Evolutionary conservation across 2,329 filamentous ascomycete species (phyloP).

Genomic region (Anthostomella pinea): DNA sequence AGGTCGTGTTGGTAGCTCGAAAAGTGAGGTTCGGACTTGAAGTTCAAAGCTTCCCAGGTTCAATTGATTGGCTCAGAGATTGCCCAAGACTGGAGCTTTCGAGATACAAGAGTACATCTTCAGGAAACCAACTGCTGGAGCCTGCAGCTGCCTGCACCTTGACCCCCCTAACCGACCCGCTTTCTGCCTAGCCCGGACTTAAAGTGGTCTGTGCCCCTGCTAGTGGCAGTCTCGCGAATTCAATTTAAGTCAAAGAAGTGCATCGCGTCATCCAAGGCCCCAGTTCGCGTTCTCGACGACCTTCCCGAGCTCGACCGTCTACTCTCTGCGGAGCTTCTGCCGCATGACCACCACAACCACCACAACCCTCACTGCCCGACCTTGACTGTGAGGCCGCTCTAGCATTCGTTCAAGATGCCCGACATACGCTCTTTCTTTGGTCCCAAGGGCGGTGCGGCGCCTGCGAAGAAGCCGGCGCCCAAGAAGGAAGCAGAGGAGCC

Average conservation of each 20-base stretch:
- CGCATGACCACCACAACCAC: not conserved
- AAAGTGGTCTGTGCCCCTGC: not conserved
- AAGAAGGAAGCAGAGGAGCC: constrained; percentile 45
- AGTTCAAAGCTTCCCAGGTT: too few relatives aligned
- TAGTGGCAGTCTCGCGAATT: not conserved
- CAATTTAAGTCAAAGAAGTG: not conserved
- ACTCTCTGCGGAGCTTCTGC: constrained; percentile 2
- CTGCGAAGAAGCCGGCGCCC: constrained; percentile 45
- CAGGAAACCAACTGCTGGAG: too few relatives aligned
- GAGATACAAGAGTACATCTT: too few relatives aligned
- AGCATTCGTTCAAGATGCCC: constrained; percentile 56
- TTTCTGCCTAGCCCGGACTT: not conserved
- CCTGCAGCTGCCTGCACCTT: too few relatives aligned
- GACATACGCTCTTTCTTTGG: constrained; percentile 93
- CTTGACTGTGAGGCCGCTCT: too few relatives aligned
- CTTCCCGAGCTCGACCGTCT: constrained; percentile 17
- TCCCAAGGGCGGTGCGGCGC: constrained; percentile 62
- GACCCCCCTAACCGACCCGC: too few relatives aligned
- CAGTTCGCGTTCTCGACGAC: too few relatives aligned
- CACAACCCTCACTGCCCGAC: too few relatives aligned
- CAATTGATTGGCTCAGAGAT: not conserved
- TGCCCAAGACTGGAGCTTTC: too few relatives aligned
- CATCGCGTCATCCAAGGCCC: constrained; percentile 19
- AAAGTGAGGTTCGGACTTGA: too few relatives aligned
- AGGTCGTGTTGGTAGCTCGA: constrained; percentile 6